Base-by-base conservation (phyloP, 73 alveolate species). In the Durusdinium trenchii region DNA sequence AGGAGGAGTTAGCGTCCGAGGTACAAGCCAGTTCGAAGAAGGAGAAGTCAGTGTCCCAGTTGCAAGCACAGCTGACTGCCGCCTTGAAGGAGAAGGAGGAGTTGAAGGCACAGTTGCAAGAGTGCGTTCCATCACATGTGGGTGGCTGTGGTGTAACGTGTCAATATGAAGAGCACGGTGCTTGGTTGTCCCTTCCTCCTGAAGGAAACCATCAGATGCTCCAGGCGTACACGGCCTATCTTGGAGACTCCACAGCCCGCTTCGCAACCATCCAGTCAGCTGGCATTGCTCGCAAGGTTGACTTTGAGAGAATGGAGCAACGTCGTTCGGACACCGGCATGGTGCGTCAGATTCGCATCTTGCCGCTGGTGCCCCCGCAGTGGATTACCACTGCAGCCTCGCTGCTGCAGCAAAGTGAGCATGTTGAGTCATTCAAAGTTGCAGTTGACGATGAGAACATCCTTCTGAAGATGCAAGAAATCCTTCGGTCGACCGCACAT, bases 131-230 rank as follows among this genome's bases (percentile, higher is more conserved):
- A n/a, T n/a, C n/a, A n/a, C 14, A n/a, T 30, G 35, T 81, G 18
- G 20, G 64, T 16, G 26, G 12, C n/a, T 23, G 73, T 36, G 85
- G 84, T 4, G 96, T 67, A 6, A 23, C 35, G 18, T 87, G 96
- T 83, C 96, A 87, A 30, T 87, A 43, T 26, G 69, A 87, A 42
- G 3, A 61, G 52, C 85, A 87, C 26, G 85, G 96, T 48, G 10
- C 67, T 54, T 87, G 96, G 96, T 54, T 61, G n/a, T 62, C 96
- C 2, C 35, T 87, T 38, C 28, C 96, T 2, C 71, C 96, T 2
- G 85, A 87, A 38, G 96, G 85, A 30, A 87, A 61, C 43, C 85
- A 87, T 26, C 47, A 30, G 85, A 87, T 87, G 96, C 85, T 30
- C 50, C 50, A 61, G 26, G 96, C 96, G 9, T 87, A 87, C 64